phyloP scores from a whole-genome alignment of 2,329 filamentous ascomycete species.

The Fusarium equiseti region DNA sequence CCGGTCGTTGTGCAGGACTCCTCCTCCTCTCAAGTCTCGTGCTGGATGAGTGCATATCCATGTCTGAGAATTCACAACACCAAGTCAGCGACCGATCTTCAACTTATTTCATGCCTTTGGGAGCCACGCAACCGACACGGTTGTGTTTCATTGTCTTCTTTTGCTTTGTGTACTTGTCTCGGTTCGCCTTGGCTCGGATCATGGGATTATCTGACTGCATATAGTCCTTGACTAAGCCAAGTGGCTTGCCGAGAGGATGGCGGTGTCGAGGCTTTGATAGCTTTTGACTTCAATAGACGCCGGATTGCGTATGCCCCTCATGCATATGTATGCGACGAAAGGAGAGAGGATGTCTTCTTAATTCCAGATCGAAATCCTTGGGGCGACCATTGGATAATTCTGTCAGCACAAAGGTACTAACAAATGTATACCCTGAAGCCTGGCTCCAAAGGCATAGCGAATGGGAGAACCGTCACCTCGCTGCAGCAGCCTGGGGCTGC shows the following conservation, averaged over 20 bases:
- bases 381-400: not conserved
- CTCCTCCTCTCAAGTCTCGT: not conserved
- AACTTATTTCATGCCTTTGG: not conserved
- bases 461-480: not conserved
- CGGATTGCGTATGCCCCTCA: not conserved
- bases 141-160: conserved; percentile 7
- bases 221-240: conserved; percentile 17
- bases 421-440: not conserved
- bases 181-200: conserved; percentile 16
- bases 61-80: conserved; percentile 19
- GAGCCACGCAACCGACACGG: not conserved
- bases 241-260: conserved; percentile 31
- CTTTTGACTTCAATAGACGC: conserved; percentile 42
- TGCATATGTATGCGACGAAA: not conserved
- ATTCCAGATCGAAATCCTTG: not conserved
- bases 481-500: no score
- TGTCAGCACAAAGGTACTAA: not conserved
- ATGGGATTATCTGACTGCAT: conserved; percentile 17
- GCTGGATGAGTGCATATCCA: conserved; percentile 19
- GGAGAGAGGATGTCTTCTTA: not conserved
- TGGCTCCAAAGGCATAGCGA: not conserved
- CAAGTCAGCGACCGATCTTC: not conserved
- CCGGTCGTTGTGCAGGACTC: conserved; percentile 4
- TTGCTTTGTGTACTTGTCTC: conserved; percentile 19
- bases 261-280: conserved; percentile 51